A percentile compares a stretch with the other conserved stretches of the same genome.
Conservation (phyloP, 768 basidiomycete genomes). For the Mycena filopes region DNA sequence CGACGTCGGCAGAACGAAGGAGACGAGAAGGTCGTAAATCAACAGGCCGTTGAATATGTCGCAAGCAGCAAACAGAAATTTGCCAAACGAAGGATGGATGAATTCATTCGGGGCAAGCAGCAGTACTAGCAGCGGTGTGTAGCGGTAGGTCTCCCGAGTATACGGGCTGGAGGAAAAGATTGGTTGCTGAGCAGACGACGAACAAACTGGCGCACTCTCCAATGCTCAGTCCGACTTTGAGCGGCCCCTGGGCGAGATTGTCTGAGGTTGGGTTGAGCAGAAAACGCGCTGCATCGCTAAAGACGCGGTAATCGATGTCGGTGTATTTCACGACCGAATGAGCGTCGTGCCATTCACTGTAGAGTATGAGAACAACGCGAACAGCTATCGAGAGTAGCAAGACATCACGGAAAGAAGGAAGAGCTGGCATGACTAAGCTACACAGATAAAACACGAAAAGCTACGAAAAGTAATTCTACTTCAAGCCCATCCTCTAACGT, state of each 20-base stretch:
- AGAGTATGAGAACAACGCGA: conserved; percentile 77
- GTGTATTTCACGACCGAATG: conserved; percentile 92
- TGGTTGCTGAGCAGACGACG: conserved; percentile 15
- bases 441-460: conserved; percentile 1
- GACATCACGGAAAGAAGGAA: conserved; percentile 60
- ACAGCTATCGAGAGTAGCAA: conserved; percentile 66
- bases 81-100: conserved; percentile 89
- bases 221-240: conserved; percentile 54
- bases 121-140: conserved; percentile 92
- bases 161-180: conserved; percentile 74
- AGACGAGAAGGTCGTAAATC: conserved; percentile 70
- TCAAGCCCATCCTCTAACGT: conserved; percentile 22
- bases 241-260: conserved; percentile 72
- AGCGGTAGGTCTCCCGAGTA: conserved; percentile 91
- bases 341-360: conserved; percentile 92
- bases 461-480: too few relatives aligned
- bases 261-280: conserved; percentile 54
- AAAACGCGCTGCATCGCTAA: conserved; percentile 89
- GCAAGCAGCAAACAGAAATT: conserved; percentile 86
- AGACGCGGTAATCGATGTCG: conserved; percentile 97
- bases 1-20: conserved; percentile 54
- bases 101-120: conserved; percentile 83
- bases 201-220: conserved; percentile 76
- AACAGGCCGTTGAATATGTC: conserved; percentile 85
- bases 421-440: conserved; percentile 31